Conservation (phyloP, 805 yeast species). For the Starmerella bacillaris region DNA sequence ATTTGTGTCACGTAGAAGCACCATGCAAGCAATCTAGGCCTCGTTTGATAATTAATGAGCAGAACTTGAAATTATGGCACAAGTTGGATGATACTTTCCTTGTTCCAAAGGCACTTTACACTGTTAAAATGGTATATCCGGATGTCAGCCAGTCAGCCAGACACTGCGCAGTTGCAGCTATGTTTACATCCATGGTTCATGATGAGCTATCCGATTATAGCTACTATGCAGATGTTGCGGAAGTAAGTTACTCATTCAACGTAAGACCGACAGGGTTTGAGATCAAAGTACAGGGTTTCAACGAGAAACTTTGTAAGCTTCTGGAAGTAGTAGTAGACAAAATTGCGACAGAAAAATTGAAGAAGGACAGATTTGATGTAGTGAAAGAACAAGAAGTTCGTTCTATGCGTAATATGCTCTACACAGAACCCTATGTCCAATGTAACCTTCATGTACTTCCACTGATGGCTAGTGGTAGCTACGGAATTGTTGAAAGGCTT, state of each 20-base stretch:
- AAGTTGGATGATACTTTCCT: constrained; percentile 78
- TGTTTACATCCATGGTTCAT: constrained; percentile 52
- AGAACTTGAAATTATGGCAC: constrained; percentile 38
- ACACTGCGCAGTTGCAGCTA: constrained; percentile 37
- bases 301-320: constrained; percentile 55
- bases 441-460: constrained; percentile 44
- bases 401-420: constrained; percentile 50
- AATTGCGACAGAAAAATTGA: constrained; percentile 33
- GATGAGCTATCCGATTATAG: constrained; percentile 60
- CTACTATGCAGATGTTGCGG: constrained; percentile 74
- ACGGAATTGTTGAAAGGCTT: constrained; percentile 46
- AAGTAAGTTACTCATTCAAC: constrained; percentile 40
- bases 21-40: constrained; percentile 35
- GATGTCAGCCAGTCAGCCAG: constrained; percentile 2
- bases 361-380: constrained; percentile 43
- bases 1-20: constrained; percentile 28
- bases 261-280: constrained; percentile 54
- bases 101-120: constrained; percentile 69
- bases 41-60: constrained; percentile 33
- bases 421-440: constrained; percentile 61
- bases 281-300: constrained; percentile 57
- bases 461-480: constrained; percentile 54
- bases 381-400: constrained; percentile 46
- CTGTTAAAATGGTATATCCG: constrained; percentile 45
- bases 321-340: constrained; percentile 42